Percentiles rank a stretch among this genome's conserved stretches.
phyloP scores from a whole-genome alignment of 2,329 filamentous ascomycete genomes.

The Xylaria sp. region DNA sequence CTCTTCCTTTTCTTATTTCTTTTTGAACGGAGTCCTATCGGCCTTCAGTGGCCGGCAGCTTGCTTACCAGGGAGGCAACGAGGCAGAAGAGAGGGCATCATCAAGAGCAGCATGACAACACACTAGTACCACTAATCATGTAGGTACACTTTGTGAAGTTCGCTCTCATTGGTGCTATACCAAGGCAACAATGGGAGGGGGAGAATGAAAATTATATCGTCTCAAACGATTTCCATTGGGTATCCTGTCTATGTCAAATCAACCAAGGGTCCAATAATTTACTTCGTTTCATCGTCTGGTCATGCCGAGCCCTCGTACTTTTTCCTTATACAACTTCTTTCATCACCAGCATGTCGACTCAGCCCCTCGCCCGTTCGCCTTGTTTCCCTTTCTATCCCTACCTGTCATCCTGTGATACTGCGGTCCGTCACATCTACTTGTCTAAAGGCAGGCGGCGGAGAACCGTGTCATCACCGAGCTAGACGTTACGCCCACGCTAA shows the following conservation, averaged over 20 bases:
- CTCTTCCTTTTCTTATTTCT: neutral
- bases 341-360: neutral
- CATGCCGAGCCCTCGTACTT: neutral
- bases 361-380: constrained; percentile 15
- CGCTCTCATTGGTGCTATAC: neutral
- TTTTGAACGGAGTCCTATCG: neutral
- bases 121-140: neutral
- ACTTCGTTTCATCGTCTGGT: neutral
- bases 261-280: neutral
- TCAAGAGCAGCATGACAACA: neutral
- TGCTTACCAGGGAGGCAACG: neutral
- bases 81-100: constrained; percentile 10
- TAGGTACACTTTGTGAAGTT: neutral
- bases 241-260: neutral
- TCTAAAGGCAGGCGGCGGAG: neutral
- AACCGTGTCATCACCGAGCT: neutral
- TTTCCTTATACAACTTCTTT: neutral
- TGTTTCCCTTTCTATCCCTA: neutral
- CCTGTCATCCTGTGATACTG: neutral
- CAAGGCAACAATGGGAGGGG: constrained; percentile 10
- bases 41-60: neutral
- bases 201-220: neutral
- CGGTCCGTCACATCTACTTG: neutral
- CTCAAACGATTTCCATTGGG: constrained; percentile 6
- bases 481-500: neutral